Evolutionary conservation across 352 stramenopile genomes (phyloP), one percentile per base, ranked within the genome.

Genomic region (Globisporangium spiculum): DNA sequence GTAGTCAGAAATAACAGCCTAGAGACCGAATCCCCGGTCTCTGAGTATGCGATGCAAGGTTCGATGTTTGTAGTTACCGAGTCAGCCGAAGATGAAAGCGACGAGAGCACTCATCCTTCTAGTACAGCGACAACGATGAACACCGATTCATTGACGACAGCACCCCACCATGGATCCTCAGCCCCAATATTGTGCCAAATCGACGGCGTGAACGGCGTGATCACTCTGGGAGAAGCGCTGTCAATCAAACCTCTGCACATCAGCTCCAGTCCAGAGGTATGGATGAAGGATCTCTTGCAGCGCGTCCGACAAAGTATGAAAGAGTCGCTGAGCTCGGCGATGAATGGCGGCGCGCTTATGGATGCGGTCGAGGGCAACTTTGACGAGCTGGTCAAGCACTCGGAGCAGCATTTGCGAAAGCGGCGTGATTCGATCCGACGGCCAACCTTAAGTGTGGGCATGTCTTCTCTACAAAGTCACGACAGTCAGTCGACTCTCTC

Each of bases 281-380:
- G 84, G 84, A 81, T 91, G 78, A 86, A 89, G 67, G 80, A 92
- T 20, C 58, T 92, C 14, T 63, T 73, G 1, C 70, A 79, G 53
- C 74, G 70, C 32, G 75, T 92, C 22, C 67, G 64, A 18, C 67
- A 74, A 52, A 67, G 72, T 9, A 72, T 91, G 56, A 68, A 77
- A 34, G 75, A 90, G 8, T 55, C 68, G 1, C 53, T 86, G 0
- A 68, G 60, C 48, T 46, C 60, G 1, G 56, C 70, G 4, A 86
- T 90, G 69, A 57, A 44, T 20, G 72, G 77, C 55, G 73, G 80
- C 8, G 67, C 62, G 38, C 65, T 90, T 24, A 60, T 77, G 6
- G 65, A 69, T 14, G 50, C 78, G 3, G 89, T 85, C 61, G 75
- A 88, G 50, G 58, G 69, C 20, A 84, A 88, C 44, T 81, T 90